phyloP scores from a whole-genome alignment of 345 rosid genomes.

The Dimocarpus longan region DNA sequence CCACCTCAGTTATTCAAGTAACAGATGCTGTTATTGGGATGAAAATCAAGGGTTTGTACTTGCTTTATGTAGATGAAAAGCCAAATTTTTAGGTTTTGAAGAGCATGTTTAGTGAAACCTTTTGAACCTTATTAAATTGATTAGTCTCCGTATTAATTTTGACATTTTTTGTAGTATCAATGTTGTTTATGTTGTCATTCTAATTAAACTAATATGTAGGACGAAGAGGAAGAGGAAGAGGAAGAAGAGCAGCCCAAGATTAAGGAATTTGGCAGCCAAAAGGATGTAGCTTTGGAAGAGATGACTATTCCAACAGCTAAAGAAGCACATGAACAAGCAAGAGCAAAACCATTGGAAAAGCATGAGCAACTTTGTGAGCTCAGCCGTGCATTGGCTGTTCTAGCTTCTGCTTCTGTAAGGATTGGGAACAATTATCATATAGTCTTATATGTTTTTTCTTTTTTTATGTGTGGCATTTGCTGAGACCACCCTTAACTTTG shows the following conservation, averaged over 20 bases:
- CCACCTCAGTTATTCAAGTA: constrained; percentile 2
- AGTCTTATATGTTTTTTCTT: not conserved
- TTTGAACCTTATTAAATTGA: constrained; percentile 1
- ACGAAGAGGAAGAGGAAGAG: constrained; percentile 91
- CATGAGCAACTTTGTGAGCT: constrained; percentile 98
- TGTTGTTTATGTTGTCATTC: constrained; percentile 19
- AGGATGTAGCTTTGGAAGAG: constrained; percentile 84
- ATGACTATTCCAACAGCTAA: constrained; percentile 68
- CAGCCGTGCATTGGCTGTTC: constrained; percentile 92
- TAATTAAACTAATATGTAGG: constrained; percentile 39
- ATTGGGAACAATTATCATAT: constrained; percentile 20
- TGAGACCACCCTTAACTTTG: constrained; percentile 20
- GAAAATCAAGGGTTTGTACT: constrained; percentile 2
- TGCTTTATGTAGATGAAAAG: not conserved
- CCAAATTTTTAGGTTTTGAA: not conserved
- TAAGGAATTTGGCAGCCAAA: constrained; percentile 69
- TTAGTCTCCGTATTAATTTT: not conserved
- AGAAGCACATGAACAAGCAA: constrained; percentile 74
- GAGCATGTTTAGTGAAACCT: not conserved
- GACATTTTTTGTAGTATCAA: not conserved
- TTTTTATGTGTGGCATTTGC: constrained; percentile 15
- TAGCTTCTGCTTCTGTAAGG: constrained; percentile 96
- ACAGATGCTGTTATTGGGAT: constrained; percentile 4
- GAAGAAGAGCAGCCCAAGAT: constrained; percentile 85
- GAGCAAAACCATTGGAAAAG: constrained; percentile 82